Evolutionary conservation across 345 rosid species (phyloP), one percentile per base, ranked within the genome.

Genomic region (Arabidopsis arenosa): DNA sequence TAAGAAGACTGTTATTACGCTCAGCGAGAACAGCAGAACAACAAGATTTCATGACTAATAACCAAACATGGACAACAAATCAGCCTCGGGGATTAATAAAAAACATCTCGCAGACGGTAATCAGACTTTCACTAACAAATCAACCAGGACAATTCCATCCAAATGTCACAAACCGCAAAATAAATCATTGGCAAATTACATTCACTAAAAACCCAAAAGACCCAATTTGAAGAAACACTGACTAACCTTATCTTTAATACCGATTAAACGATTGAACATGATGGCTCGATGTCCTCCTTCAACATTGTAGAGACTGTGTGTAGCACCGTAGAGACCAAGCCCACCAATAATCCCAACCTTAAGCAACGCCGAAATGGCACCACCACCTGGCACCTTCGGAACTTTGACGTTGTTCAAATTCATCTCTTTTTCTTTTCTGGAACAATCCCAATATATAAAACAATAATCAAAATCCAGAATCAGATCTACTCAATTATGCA

Each of bases 321-420:
- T 73, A 48, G 81, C 86, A 41, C 85, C 95, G 73, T 94, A 94
- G 65, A 90, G 36, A 49, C 88, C 95, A 60, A 94, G 69, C 9
- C 89, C 93, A 78, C 95, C 93, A 35, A 92, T 36, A 36, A 88
- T 70, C 66, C 93, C 92, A 26, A 89, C 52, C 89, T 85, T 91
- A 75, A 94, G 53, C 83, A 94, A 59, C 59, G 87, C 74, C 47
- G 91, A 81, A 26, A 80, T 52, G 6, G 89, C 86, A 67, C 93
- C 97, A 30, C 88, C 87, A 13, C 96, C 89, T 0, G 97, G 92
- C 72, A 89, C 78, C 75, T 88, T 89, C 9, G 98, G 98, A 60
- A 93, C 90, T 83, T 86, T 93, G 48, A 88, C 85, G 63, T 90
- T 90, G 80, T 80, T 84, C 69, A 86, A 55, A 74, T 82, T 85